These are phyloP conservation scores for Coemansia aciculifera DNA, from an alignment of 192 early-diverging fungal genomes.

Conservation along the genomic window DNA sequence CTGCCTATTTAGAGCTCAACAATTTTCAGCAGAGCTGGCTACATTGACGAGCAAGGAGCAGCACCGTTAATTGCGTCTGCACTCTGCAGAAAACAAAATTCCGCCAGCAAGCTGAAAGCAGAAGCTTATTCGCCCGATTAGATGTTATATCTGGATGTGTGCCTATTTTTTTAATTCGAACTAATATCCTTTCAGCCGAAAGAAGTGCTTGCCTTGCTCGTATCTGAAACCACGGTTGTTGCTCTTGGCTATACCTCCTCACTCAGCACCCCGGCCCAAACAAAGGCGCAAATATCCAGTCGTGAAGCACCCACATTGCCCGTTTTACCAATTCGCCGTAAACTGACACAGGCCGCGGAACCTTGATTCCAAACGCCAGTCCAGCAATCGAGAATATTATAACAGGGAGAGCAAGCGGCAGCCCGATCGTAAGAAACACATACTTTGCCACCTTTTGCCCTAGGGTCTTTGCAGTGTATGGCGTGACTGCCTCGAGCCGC, in stretches of 20 bases:
- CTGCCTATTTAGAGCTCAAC: slow-evolving; percentile 4
- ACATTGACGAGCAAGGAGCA: neutral
- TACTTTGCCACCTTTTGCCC: slow-evolving; percentile 42
- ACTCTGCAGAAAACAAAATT: slow-evolving; percentile 8
- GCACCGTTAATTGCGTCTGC: slow-evolving; percentile 9
- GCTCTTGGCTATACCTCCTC: neutral
- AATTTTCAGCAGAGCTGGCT: slow-evolving; percentile 3
- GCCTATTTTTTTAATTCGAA: neutral
- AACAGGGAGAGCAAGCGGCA: slow-evolving; percentile 27
- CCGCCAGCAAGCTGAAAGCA: slow-evolving; percentile 4
- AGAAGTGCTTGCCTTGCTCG: neutral
- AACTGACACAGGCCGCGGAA: slow-evolving; percentile 18
- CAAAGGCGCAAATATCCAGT: slow-evolving; percentile 31
- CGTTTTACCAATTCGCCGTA: slow-evolving; percentile 26
- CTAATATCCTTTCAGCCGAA: slow-evolving; percentile 15
- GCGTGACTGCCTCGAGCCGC: slow-evolving; percentile 22
- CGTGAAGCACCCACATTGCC: slow-evolving; percentile 34
- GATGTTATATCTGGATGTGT: slow-evolving; percentile 3
- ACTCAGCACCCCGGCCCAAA: slow-evolving; percentile 38
- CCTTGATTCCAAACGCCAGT: slow-evolving; percentile 28
- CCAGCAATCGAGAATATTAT: slow-evolving; percentile 11
- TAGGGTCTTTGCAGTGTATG: slow-evolving; percentile 22
- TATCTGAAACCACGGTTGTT: neutral
- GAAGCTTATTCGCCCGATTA: slow-evolving; percentile 1
- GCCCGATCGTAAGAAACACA: slow-evolving; percentile 10